A percentile compares a stretch with the other conserved stretches of the same genome.
These are phyloP conservation scores for Chaetomium fimeti DNA, from an alignment of 495 filamentous ascomycete genomes.

Conservation along the genomic window DNA sequence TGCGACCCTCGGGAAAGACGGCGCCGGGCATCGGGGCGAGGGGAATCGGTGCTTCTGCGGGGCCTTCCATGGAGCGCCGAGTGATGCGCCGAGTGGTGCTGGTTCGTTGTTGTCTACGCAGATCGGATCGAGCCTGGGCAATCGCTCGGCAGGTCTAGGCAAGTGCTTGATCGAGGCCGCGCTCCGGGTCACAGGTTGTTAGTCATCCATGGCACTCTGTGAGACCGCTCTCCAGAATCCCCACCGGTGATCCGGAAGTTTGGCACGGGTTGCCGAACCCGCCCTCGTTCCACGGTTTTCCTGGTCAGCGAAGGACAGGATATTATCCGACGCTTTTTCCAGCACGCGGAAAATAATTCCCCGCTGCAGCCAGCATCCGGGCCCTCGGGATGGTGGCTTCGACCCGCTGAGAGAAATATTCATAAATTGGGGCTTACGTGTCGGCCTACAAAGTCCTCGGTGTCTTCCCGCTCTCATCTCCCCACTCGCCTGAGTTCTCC, in stretches of 20 bases:
- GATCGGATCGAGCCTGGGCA: slow-evolving; percentile 20
- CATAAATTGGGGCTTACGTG: slow-evolving; percentile 40
- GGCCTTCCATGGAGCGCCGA: background rate
- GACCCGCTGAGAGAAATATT: slow-evolving; percentile 25
- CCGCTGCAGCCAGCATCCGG: slow-evolving; percentile 32
- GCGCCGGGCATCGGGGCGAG: background rate
- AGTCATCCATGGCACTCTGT: slow-evolving; percentile 17
- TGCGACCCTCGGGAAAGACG: background rate
- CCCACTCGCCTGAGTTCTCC: slow-evolving; percentile 22
- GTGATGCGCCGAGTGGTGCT: background rate
- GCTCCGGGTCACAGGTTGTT: background rate
- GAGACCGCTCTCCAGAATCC: slow-evolving; percentile 7
- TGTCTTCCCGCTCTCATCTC: slow-evolving; percentile 24
- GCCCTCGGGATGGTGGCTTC: slow-evolving; percentile 28
- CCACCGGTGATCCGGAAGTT: slow-evolving; percentile 9
- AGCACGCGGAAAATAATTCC: slow-evolving; percentile 30
- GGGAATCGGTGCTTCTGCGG: slow-evolving; percentile 1
- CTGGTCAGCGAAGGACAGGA: slow-evolving; percentile 27
- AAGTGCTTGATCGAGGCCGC: slow-evolving; percentile 23
- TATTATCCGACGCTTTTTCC: slow-evolving; percentile 38
- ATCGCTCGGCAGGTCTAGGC: slow-evolving; percentile 16
- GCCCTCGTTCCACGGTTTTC: slow-evolving; percentile 25
- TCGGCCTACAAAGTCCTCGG: slow-evolving; percentile 22
- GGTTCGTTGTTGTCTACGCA: slow-evolving; percentile 5
- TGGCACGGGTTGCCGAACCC: slow-evolving; percentile 21